These are phyloP conservation scores for Penicillium egyptiacum DNA, from an alignment of 495 filamentous ascomycete species.

Conservation along the genomic window DNA sequence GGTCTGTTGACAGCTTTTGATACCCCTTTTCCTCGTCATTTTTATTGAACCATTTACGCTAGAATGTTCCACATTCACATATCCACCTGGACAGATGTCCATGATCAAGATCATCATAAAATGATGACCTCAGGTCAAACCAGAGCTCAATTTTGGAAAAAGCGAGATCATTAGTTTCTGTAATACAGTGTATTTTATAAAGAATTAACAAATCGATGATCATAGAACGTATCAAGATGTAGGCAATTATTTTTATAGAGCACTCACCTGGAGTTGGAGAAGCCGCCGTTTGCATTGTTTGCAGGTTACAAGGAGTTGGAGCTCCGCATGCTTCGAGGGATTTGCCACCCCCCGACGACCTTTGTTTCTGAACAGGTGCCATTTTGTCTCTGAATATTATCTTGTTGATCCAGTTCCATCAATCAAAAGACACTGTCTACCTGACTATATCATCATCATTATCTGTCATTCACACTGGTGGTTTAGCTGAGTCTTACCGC, in stretches of 20 bases:
- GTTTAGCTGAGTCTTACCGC: background rate
- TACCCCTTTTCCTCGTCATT: slow-evolving; percentile 2
- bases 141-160: background rate
- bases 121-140: background rate
- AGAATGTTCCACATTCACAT: background rate
- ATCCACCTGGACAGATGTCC: background rate
- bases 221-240: too few species aligned
- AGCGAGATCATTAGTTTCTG: background rate
- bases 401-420: slow-evolving; percentile 2
- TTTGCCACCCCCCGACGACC: slow-evolving; percentile 28
- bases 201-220: background rate
- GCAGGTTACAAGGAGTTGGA: slow-evolving; percentile 18
- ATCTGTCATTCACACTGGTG: background rate
- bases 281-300: slow-evolving; percentile 34
- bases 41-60: background rate
- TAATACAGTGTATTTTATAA: background rate
- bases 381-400: slow-evolving; percentile 4
- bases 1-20: slow-evolving; percentile 9
- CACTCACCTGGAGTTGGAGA: slow-evolving; percentile 10
- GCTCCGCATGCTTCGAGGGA: slow-evolving; percentile 28
- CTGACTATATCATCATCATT: background rate
- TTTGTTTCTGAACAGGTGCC: slow-evolving; percentile 7
- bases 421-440: background rate
- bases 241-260: background rate
- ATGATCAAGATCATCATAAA: background rate